Evolutionary conservation across 768 basidiomycete genomes (phyloP), one percentile per base, ranked within the genome.

Genomic region (Lactifluus piperatus): DNA sequence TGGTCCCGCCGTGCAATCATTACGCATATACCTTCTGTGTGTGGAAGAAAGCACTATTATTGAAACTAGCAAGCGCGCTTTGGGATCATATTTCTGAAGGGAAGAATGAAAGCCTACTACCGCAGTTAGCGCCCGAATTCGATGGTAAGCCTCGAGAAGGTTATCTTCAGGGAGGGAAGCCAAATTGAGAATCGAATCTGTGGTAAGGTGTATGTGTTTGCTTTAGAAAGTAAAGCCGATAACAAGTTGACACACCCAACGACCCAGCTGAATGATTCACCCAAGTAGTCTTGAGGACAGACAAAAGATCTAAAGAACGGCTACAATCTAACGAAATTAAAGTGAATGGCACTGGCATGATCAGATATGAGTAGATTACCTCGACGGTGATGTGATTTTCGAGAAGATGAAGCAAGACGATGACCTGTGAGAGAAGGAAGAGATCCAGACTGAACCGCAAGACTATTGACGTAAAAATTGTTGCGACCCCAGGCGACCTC

Each of bases 361-460:
- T n/a, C n/a, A n/a, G n/a, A n/a, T 73, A 66, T 56, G 72, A 64
- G 71, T 71, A 74, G 11, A 37, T 46, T 10, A 74, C 22, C 57
- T 76, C 75, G 9, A 73, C 66, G n/a, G 69, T 24, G 74, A 76
- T 4, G 70, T 71, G 57, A 73, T 68, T 5, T 71, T 71, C 22
- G 22, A 44, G 22, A 14, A 44, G 10, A 11, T n/a, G n/a, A n/a
- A n/a, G n/a, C n/a, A n/a, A n/a, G n/a, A n/a, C n/a, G n/a, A n/a
- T n/a, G 30, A 4, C 30, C 30, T 30, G 30, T 30, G 30, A 30
- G 30, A 30, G 30, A 30, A 30, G 34, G 34, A 36, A 39, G 14
- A n/a, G 37, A 39, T 39, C 37, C 16, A 18, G 6, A 20, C n/a
- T 39, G 1, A 39, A 39, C n/a, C 11, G 24, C 10, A 24, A 10